These are phyloP conservation scores for Penicillium sclerotiorum DNA, from an alignment of 2,329 filamentous ascomycete species.

Conservation along the genomic window DNA sequence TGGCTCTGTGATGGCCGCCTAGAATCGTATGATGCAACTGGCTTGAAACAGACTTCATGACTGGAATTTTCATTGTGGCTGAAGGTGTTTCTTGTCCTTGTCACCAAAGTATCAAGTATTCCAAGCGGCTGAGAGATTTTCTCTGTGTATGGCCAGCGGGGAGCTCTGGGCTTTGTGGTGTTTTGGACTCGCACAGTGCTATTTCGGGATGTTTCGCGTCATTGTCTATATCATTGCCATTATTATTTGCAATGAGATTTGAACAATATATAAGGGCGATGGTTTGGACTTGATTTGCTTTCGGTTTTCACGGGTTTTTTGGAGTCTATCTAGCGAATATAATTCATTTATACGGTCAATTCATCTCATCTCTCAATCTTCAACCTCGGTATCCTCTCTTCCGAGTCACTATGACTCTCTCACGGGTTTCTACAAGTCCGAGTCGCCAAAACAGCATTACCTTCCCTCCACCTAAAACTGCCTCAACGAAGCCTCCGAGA, in stretches of 20 bases:
- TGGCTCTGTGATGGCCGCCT: conserved; percentile 23
- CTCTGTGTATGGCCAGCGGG: not conserved
- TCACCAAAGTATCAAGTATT: conserved; percentile 12
- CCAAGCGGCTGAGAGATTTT: not conserved
- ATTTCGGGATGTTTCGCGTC: conserved; percentile 18
- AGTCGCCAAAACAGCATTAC: not conserved
- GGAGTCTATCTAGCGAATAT: not conserved
- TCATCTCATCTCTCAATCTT: not conserved
- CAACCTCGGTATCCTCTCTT: not conserved
- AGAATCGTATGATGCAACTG: not conserved
- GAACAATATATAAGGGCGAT: conserved; percentile 10
- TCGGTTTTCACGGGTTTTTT: not conserved
- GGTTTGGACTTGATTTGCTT: not conserved
- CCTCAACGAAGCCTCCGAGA: not conserved
- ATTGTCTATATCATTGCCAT: conserved; percentile 18
- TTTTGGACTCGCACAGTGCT: not conserved
- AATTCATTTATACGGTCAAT: not conserved
- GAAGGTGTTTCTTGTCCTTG: conserved; percentile 3
- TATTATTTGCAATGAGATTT: conserved; percentile 10
- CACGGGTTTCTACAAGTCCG: not conserved
- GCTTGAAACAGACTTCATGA: not conserved
- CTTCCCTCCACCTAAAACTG: not conserved
- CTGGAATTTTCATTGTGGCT: not conserved
- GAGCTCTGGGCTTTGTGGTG: conserved; percentile 2
- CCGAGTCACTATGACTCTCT: not conserved